Percentiles rank a stretch among this genome's conserved stretches.
These are phyloP conservation scores for Galerina sulciceps DNA, from an alignment of 768 basidiomycete genomes.

Conservation along the genomic window DNA sequence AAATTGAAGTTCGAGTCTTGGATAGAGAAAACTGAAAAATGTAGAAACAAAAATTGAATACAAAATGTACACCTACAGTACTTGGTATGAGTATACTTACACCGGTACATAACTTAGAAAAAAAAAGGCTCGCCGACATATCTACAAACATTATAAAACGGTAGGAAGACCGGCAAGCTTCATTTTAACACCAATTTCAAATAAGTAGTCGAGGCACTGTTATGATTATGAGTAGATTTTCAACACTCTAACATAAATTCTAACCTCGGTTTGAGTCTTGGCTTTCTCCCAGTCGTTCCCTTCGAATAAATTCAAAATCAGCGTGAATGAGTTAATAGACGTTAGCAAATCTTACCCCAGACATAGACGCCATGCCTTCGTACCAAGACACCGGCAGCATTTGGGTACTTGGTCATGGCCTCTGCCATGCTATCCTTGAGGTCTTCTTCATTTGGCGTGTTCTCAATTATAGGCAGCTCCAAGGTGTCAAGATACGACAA, in stretches of 20 bases:
- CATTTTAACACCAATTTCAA: conserved; percentile 88
- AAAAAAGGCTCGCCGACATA: no score
- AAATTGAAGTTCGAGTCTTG: background rate
- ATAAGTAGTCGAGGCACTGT: conserved; percentile 88
- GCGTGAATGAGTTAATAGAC: background rate
- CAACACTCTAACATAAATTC: background rate
- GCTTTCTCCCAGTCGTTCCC: conserved; percentile 84
- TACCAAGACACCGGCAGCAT: conserved; percentile 79
- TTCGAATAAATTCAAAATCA: conserved; percentile 23
- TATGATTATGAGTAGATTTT: background rate
- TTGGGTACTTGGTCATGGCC: conserved; percentile 80
- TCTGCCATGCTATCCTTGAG: conserved; percentile 87
- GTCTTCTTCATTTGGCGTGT: conserved; percentile 90
- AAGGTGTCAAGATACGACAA: conserved; percentile 87
- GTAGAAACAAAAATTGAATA: background rate
- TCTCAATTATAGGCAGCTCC: conserved; percentile 87
- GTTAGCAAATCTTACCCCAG: conserved; percentile 61
- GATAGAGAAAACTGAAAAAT: background rate
- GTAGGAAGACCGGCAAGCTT: conserved; percentile 64
- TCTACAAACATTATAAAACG: conserved; percentile 40
- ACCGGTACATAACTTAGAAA: no score
- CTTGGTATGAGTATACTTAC: background rate
- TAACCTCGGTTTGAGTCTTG: conserved; percentile 84
- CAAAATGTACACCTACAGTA: background rate
- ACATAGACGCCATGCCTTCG: conserved; percentile 84